Base-by-base conservation (phyloP, 306 rosid genomes). In the Arachis stenosperma region DNA sequence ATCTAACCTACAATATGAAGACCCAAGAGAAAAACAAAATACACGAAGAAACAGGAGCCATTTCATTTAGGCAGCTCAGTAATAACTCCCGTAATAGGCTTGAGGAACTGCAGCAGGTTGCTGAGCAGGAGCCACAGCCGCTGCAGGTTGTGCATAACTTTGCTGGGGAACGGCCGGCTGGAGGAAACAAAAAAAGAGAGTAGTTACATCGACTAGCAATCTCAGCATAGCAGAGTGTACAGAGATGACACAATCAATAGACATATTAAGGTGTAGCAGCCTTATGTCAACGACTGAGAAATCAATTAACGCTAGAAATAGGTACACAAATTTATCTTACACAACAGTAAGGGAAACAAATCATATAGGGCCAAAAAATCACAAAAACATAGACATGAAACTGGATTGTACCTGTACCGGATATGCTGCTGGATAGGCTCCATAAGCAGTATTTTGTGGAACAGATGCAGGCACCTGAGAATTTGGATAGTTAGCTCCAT, bases 71-170 rank as follows among this genome's bases (percentile, higher is more conserved):
- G 68, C 52, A 76, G 47, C 78, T 91, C 74, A 87, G 65, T 88
- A 95, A 82, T 91, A 95, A 76, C 61, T 86, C 48, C 91, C 91
- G 29, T 91, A 95, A 80, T 95, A 95, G 9, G 93, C 91, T 85
- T 90, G 98, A 36, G 97, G 88, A 50, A 75, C 98, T 40, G 96
- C 70, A 15, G 94, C 86, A 4, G 99, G 90, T 65, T 90, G 99
- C 78, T 80, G 91, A 4, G 81, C 82, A 22, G 99, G 87, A 9
- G 90, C 88, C n/a, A 85, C 88, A 3, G 67, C 83, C 12, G 85
- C 88, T 5, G 65, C 83, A 7, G 92, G 89, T 64, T 91, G 98
- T 3, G 86, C 90, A 65, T 91, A 95, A 84, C 80, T 86, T 64
- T 87, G 96, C 51, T 86, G 88, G 27, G 93, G 85, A 65, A 76